Percentiles rank a stretch among this genome's conserved stretches.
phyloP scores from a whole-genome alignment of 768 basidiomycete genomes.

The Paxillus ammoniavirescens region DNA sequence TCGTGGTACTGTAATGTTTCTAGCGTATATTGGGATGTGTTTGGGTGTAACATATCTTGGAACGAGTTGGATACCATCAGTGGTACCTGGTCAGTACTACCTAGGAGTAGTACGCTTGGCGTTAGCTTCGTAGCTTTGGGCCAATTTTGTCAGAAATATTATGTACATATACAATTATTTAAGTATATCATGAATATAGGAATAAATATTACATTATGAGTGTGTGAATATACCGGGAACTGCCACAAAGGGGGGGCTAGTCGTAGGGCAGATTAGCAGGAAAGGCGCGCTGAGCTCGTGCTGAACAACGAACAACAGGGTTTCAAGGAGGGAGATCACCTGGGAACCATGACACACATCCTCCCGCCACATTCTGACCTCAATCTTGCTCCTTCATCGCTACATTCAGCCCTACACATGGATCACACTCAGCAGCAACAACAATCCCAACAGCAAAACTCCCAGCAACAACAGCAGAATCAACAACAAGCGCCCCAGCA shows the following conservation, averaged over 20 bases:
- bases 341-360: conserved; percentile 43
- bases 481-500: conserved; percentile 35
- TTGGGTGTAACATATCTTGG: conserved; percentile 24
- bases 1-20: conserved; percentile 47
- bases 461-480: conserved; percentile 28
- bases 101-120: too few species aligned
- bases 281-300: conserved; percentile 19
- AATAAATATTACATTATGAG: not conserved
- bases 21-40: conserved; percentile 61
- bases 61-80: not conserved
- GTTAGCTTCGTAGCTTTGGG: too few species aligned
- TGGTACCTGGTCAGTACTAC: too few species aligned
- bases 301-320: conserved; percentile 13
- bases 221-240: conserved; percentile 21
- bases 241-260: conserved; percentile 21
- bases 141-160: too few species aligned
- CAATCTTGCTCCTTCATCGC: conserved; percentile 43
- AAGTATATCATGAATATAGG: too few species aligned
- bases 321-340: conserved; percentile 14
- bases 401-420: conserved; percentile 68
- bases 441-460: conserved; percentile 37
- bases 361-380: conserved; percentile 47
- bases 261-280: conserved; percentile 1
- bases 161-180: too few species aligned
- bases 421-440: conserved; percentile 56